Base-by-base conservation (phyloP, 805 yeast species). In the Schizosaccharomyces japonicus region DNA sequence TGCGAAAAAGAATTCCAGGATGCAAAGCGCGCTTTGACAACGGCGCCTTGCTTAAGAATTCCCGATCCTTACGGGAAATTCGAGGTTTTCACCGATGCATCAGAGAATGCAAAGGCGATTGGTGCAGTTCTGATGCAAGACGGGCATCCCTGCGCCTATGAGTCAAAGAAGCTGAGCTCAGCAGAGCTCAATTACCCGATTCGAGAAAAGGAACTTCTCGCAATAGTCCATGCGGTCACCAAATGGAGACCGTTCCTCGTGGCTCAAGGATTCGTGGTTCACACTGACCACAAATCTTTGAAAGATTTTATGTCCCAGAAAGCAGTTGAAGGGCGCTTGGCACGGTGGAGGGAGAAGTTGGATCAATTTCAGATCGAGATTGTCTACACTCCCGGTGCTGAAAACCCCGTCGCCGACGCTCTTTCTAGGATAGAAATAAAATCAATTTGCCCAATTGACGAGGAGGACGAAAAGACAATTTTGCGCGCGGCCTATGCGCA, bases 81-180 rank as follows among this genome's bases (percentile, higher is more conserved):
- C 19, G 13, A n/a, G n/a, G 17, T 46, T 13, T 10, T 23, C 59
- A 60, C 23, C 11, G 47, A 46, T 23, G 47, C 47, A 15, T 46
- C 48, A 6, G 48, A 46, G 6, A 8, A 13, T 17, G 48, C 48
- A n/a, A n/a, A n/a, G n/a, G n/a, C n/a, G 21, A 10, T 46, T 7
- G 48, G 47, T 13, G 47, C 47, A 29, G 47, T 44, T 39, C 21
- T 44, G 49, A 45, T 15, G 27, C 47, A 44, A 29, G 15, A 13
- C n/a, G n/a, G n/a, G n/a, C n/a, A n/a, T n/a, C n/a, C n/a, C n/a
- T n/a, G n/a, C n/a, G n/a, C n/a, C n/a, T n/a, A n/a, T n/a, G n/a
- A n/a, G n/a, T n/a, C n/a, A n/a, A 45, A 17, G 21, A 42, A 44
- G 40, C 39, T 49, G 4, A 17, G 32, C n/a, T 4, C 11, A 6